Conservation (phyloP, 768 basidiomycete genomes). For the Inosperma sp. region DNA sequence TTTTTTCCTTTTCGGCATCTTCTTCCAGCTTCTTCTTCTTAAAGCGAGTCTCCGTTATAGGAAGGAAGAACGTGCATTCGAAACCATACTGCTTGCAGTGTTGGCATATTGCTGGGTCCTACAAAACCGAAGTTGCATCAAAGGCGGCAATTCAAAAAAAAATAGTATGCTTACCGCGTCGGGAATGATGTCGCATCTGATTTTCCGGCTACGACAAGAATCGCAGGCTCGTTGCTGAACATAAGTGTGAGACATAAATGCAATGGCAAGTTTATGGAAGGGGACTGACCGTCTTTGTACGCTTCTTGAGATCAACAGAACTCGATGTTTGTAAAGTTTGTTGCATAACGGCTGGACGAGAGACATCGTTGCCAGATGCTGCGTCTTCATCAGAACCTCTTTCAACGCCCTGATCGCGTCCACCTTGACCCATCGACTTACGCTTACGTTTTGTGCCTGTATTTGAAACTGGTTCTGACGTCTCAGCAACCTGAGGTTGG, state of each 20-base stretch:
- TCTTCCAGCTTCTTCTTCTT: conserved; percentile 91
- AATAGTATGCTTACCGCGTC: conserved; percentile 49
- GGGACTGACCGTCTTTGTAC: conserved; percentile 73
- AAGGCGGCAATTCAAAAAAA: too few relatives aligned
- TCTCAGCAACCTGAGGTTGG: conserved; percentile 28
- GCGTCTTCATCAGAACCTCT: conserved; percentile 57
- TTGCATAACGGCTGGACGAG: conserved; percentile 31
- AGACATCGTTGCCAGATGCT: conserved; percentile 45
- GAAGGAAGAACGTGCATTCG: conserved; percentile 96
- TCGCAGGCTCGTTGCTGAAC: conserved; percentile 76
- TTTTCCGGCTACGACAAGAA: conserved; percentile 86
- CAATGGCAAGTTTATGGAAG: background rate
- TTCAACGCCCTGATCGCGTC: conserved; percentile 39
- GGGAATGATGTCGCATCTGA: conserved; percentile 85
- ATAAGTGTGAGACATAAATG: background rate
- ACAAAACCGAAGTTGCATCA: too few relatives aligned
- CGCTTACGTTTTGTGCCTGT: conserved; percentile 62
- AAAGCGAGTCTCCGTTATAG: conserved; percentile 98
- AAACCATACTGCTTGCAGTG: conserved; percentile 94
- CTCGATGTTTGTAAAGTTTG: conserved; percentile 19
- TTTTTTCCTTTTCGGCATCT: conserved; percentile 46
- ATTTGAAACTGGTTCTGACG: conserved; percentile 27
- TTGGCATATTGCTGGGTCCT: conserved; percentile 78
- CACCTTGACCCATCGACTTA: conserved; percentile 36
- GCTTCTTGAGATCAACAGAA: conserved; percentile 68